phyloP scores from a whole-genome alignment of 108 stramenopile genomes.

The Discostella pseudostelligera region DNA sequence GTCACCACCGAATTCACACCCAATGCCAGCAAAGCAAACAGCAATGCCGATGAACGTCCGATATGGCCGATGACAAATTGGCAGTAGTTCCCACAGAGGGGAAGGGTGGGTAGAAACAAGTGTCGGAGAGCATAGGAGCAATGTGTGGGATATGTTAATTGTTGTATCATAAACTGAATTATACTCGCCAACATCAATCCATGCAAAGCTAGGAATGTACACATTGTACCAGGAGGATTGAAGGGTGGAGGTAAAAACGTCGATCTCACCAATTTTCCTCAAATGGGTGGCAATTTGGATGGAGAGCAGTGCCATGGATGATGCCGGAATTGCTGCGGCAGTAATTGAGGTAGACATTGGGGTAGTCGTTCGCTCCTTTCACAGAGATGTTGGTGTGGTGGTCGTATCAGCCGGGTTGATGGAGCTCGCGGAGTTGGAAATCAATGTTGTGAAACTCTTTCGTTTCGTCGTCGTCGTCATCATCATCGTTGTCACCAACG shows the following conservation, averaged over 20 bases:
- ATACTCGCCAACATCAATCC: slow-evolving; percentile 29
- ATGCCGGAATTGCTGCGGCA: slow-evolving; percentile 11
- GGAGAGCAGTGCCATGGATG: slow-evolving; percentile 20
- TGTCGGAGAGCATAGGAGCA: slow-evolving; percentile 39
- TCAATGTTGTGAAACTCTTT: not conserved
- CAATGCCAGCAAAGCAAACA: slow-evolving; percentile 35
- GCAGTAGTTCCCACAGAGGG: slow-evolving; percentile 64
- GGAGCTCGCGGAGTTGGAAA: not conserved
- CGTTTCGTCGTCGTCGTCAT: not conserved
- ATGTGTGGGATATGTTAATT: slow-evolving; percentile 26
- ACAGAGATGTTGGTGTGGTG: not conserved
- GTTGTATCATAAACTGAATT: slow-evolving; percentile 6
- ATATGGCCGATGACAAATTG: slow-evolving; percentile 46
- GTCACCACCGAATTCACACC: slow-evolving; percentile 47
- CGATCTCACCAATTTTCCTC: slow-evolving; percentile 12
- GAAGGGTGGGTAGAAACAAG: slow-evolving; percentile 65
- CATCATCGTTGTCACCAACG: too few relatives aligned
- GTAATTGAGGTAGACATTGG: slow-evolving; percentile 5
- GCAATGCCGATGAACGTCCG: slow-evolving; percentile 32
- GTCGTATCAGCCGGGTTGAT: too few relatives aligned
- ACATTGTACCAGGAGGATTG: slow-evolving; percentile 57
- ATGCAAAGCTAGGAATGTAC: slow-evolving; percentile 55
- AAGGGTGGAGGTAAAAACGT: slow-evolving; percentile 1
- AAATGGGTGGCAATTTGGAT: slow-evolving; percentile 19
- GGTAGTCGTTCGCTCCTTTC: not conserved